Evolutionary conservation across 2,329 filamentous ascomycete species (phyloP), one percentile per base, ranked within the genome.

Genomic region (Thelonectria olida): DNA sequence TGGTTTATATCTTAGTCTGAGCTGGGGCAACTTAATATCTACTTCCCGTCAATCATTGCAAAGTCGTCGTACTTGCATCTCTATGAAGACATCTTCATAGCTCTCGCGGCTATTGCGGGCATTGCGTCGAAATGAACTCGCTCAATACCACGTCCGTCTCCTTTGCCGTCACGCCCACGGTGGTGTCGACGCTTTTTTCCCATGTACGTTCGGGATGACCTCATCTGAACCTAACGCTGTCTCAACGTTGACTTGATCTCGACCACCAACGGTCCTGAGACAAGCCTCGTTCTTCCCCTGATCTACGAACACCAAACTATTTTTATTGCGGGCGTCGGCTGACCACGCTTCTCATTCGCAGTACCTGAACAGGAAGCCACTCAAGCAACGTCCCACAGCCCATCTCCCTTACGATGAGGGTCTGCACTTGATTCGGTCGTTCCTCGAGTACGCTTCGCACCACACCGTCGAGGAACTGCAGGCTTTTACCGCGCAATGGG

Each of bases 371-470:
- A 90, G 92, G 66, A 91, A 91, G 72, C 85, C 88, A 1, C 83
- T 90, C 27, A 88, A 85, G 63, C 83, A 94, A 66, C 94, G 94
- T 65, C 95, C 95, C 1, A 97, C 92, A 1, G 91, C 92, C 1
- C 92, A 97, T 75, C 88, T 99, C 57, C 94, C 93, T 54, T 99
- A 99, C 79, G 92, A 98, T 74, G 92, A 97, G 79, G 95, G 94
- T 36, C 85, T 99, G 13, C 88, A 92, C 66, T 84, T 99, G 51
- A 90, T 98, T 70, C 92, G 93, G 50, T 87, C 90, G 34, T 98
- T 99, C 76, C 85, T 99, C 34, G 78, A 86, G 41, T 96, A 93
- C 76, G 90, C 93, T 4, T 93, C 95, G 1, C 90, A 92, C 64
- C 92, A 97, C 75, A 93, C 92, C 0, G 90, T 99, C 70, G 96